phyloP scores from a whole-genome alignment of 441 rosid genomes.

The Pelargonium australe region DNA sequence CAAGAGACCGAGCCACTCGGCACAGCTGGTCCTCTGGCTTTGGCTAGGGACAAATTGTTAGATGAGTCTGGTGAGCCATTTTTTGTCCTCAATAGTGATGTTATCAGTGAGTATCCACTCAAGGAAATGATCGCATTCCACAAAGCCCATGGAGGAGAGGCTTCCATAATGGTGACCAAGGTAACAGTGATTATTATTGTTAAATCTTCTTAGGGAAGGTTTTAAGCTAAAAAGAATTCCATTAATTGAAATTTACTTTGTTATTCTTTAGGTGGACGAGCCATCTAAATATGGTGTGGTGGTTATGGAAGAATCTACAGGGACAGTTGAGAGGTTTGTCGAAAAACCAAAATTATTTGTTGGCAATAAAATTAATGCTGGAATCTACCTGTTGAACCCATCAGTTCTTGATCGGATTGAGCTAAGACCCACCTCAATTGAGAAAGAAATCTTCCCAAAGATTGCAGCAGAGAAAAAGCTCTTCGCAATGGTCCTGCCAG shows the following conservation, averaged over 20 bases:
- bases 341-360: constrained; percentile 87
- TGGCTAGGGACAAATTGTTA: constrained; percentile 82
- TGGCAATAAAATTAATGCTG: constrained; percentile 96
- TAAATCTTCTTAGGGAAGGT: too few relatives aligned
- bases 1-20: constrained; percentile 99
- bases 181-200: constrained; percentile 27
- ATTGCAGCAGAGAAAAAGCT: constrained; percentile 70
- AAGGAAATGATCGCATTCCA: constrained; percentile 79
- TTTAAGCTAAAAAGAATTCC: too few relatives aligned
- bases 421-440: constrained; percentile 91
- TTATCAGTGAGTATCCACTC: constrained; percentile 89
- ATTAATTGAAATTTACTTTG: too few relatives aligned
- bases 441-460: constrained; percentile 91
- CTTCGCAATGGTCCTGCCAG: constrained; percentile 88
- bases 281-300: constrained; percentile 98
- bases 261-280: constrained; percentile 63
- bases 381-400: constrained; percentile 80
- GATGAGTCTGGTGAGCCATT: constrained; percentile 87
- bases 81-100: constrained; percentile 97
- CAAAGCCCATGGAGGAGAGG: constrained; percentile 87
- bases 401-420: constrained; percentile 78
- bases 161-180: constrained; percentile 99
- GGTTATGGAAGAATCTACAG: constrained; percentile 76
- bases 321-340: constrained; percentile 74
- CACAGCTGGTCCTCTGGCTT: constrained; percentile 95